Evolutionary conservation across 176 grass and related monocot species (phyloP), one percentile per base, ranked within the genome.

Genomic region (Stipa capillata): DNA sequence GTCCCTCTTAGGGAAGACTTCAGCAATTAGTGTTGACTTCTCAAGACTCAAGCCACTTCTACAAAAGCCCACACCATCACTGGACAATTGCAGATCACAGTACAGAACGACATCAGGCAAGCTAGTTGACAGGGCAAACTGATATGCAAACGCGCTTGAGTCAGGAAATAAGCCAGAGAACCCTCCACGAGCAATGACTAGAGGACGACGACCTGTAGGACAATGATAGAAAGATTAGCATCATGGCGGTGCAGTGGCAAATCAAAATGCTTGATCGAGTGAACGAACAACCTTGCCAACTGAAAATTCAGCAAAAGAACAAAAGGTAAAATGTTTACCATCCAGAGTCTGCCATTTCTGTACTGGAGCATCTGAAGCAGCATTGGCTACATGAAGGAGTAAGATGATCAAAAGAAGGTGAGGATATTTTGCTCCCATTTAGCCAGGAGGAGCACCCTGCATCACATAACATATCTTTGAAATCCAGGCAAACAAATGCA

Each of bases 131-230:
- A 97, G 24, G 7, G 93, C 88, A 29, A 89, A 85, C 59, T 90
- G 65, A 53, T 97, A 97, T 2, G 93, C 80, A 4, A 72, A 71
- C 28, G 69, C 24, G 78, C 90, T 97, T 16, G 93, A 89, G 48
- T 93, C 93, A 29, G 93, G 93, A 78, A 90, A 87, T 40, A 97
- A 35, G 58, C 93, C 93, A 29, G 93, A 97, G 87, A 88, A 97
- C 33, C 93, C 93, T 81, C 93, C 93, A 45, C 70, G 82, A 83
- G 93, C 90, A 76, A 93, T 83, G 36, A 97, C 83, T 51, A 33
- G 18, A 70, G 93, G 93, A 60, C 88, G 79, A 47, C 42, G 40
- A 31, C 93, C 93, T 97, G 66, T 39, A 78, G 43, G 60, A 10
- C 29, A 65, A 53, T 43, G 62, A 48, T 27, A 83, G 4, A 25